Percentiles rank a stretch among this genome's conserved stretches.
Conservation (phyloP, 352 stramenopile genomes). For the Plasmopara halstedii region DNA sequence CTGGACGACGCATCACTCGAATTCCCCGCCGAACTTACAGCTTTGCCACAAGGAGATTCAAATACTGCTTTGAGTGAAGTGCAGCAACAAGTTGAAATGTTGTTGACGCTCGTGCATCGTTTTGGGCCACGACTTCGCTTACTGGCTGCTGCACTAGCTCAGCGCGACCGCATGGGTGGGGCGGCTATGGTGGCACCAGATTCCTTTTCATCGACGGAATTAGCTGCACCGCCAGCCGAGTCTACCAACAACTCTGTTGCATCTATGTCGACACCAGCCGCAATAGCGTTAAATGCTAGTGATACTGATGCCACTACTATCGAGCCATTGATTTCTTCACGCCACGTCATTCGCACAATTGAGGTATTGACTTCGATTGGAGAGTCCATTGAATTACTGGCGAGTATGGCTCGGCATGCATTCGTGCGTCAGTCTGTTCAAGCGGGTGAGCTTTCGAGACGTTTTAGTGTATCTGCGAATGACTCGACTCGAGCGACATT, state of each 20-base stretch:
- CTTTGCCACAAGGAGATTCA: conserved; percentile 13
- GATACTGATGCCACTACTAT: not conserved
- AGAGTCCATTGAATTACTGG: conserved; percentile 40
- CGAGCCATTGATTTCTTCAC: conserved; percentile 10
- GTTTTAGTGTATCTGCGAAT: conserved; percentile 1
- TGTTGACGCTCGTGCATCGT: conserved; percentile 35
- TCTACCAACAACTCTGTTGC: too few species aligned
- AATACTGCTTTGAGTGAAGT: conserved; percentile 21
- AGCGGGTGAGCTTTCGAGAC: conserved; percentile 15
- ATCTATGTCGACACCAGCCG: not conserved
- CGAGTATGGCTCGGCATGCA: conserved; percentile 37
- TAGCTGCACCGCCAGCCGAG: not conserved
- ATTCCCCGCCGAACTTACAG: conserved; percentile 15
- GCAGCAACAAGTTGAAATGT: conserved; percentile 43
- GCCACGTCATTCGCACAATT: conserved; percentile 32
- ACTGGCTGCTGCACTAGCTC: conserved; percentile 33
- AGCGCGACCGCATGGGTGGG: conserved; percentile 22
- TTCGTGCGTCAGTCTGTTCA: conserved; percentile 40
- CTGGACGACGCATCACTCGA: conserved; percentile 33
- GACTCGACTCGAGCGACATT: conserved; percentile 6
- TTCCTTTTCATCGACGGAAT: not conserved
- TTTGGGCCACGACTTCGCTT: conserved; percentile 43
- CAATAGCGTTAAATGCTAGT: not conserved
- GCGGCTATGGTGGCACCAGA: not conserved
- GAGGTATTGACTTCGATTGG: conserved; percentile 50